These are phyloP conservation scores for Elaeis oleifera DNA, from an alignment of 202 grass and related monocot species.

Conservation along the genomic window DNA sequence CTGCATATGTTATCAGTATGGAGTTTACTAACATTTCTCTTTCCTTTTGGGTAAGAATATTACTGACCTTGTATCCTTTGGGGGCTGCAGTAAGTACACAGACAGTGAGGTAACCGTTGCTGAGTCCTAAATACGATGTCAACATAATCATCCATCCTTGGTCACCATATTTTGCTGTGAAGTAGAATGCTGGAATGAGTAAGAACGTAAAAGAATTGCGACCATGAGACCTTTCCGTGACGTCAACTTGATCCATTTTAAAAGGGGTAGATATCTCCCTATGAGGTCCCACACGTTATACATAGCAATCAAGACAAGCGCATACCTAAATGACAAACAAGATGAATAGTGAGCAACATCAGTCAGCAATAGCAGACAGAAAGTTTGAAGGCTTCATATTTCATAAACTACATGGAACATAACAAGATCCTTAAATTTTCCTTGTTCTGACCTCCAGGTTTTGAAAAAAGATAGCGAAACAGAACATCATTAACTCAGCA, in stretches of 20 bases:
- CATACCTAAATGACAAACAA: slow-evolving; percentile 42
- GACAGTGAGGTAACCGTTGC: slow-evolving; percentile 83
- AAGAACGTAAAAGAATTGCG: slow-evolving; percentile 50
- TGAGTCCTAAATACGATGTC: slow-evolving; percentile 78
- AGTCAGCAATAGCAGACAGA: too few relatives aligned
- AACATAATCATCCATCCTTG: slow-evolving; percentile 95
- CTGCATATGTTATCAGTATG: background rate
- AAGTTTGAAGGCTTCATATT: too few relatives aligned
- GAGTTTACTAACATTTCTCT: slow-evolving; percentile 4
- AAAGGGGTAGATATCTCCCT: slow-evolving; percentile 54
- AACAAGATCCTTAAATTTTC: too few relatives aligned
- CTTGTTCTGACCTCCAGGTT: too few relatives aligned
- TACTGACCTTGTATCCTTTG: slow-evolving; percentile 49
- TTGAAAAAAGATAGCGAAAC: too few relatives aligned
- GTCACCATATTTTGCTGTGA: slow-evolving; percentile 79
- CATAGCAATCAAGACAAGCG: slow-evolving; percentile 58
- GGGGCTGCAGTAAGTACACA: slow-evolving; percentile 81
- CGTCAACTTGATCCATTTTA: slow-evolving; percentile 38
- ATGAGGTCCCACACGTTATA: slow-evolving; percentile 65
- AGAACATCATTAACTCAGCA: too few relatives aligned
- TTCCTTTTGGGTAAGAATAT: too few relatives aligned
- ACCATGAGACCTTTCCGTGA: slow-evolving; percentile 39
- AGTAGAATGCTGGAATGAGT: slow-evolving; percentile 91
- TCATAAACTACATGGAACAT: too few relatives aligned
- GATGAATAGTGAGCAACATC: background rate